Evolutionary conservation across 257 asterid species (phyloP).

Genomic region (Primulina eburnea): DNA sequence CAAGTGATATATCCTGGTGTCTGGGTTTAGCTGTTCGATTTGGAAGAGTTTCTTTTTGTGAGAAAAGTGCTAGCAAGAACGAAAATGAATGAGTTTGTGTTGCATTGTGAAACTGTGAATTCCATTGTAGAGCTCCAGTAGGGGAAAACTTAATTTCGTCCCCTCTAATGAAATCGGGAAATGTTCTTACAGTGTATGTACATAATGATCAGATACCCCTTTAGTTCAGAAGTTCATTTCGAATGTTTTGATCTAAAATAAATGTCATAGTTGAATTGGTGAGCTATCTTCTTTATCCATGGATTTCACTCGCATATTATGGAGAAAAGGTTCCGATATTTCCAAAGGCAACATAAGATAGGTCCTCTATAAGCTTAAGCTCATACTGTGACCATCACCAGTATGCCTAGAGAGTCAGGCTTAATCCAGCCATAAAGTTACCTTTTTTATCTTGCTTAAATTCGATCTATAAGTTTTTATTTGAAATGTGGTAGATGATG

Average conservation of each 20-base stretch:
- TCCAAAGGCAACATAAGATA: background rate
- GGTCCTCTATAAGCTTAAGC: background rate
- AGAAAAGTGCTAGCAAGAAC: background rate
- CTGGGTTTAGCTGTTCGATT: background rate
- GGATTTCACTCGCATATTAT: background rate
- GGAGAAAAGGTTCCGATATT: background rate
- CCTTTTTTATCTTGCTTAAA: background rate
- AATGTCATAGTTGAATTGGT: background rate
- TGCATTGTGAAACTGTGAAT: background rate
- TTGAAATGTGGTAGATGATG: background rate
- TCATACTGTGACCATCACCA: background rate
- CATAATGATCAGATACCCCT: too few relatives aligned
- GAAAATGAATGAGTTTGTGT: background rate
- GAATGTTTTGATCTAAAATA: background rate
- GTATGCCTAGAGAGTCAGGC: background rate
- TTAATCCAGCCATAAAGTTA: background rate
- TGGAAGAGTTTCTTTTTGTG: background rate
- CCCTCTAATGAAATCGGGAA: background rate
- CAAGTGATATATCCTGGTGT: conserved; percentile 6
- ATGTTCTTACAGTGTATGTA: background rate
- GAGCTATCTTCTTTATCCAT: background rate
- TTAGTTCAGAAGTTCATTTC: background rate
- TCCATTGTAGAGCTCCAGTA: background rate
- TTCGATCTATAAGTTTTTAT: background rate
- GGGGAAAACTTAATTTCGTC: too few relatives aligned